Percentiles rank a stretch among this genome's conserved stretches.
Evolutionary conservation across 208 protist species (phyloP).

Genomic region (Jaenimonas drosophilae): DNA sequence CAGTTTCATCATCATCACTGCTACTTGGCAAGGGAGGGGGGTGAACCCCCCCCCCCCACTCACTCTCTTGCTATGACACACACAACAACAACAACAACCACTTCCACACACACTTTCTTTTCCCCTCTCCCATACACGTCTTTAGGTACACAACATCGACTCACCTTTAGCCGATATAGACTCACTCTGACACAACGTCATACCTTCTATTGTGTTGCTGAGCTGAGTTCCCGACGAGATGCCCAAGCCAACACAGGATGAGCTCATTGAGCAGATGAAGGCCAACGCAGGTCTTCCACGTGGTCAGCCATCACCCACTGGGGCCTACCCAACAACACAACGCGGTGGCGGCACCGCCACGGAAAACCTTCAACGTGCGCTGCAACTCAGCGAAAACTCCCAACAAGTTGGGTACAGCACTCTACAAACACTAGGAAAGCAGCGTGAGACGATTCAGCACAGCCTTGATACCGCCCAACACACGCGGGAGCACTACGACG

Average conservation of each 20-base stretch:
- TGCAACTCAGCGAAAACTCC: slow-evolving; percentile 44
- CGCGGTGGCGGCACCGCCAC: slow-evolving; percentile 11
- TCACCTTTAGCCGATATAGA: neutral
- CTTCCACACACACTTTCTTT: neutral
- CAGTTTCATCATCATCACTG: no score
- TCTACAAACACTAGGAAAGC: slow-evolving; percentile 49
- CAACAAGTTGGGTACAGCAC: slow-evolving; percentile 61
- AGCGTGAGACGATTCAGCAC: slow-evolving; percentile 55
- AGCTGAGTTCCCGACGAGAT: neutral
- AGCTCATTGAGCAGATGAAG: slow-evolving; percentile 42
- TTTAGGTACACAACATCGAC: no score
- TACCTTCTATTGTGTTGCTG: neutral
- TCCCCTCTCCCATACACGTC: no score
- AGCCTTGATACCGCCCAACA: slow-evolving; percentile 34
- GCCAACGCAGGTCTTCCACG: neutral
- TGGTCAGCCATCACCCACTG: slow-evolving; percentile 4
- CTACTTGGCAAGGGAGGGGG: neutral
- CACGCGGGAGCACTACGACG: slow-evolving; percentile 35
- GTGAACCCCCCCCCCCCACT: neutral
- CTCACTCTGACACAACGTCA: neutral
- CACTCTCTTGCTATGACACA: neutral
- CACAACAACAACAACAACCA: neutral
- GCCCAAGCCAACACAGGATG: slow-evolving; percentile 9
- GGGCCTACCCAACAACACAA: neutral
- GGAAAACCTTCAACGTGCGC: slow-evolving; percentile 50